Evolutionary conservation across 2,329 filamentous ascomycete species (phyloP).

Genomic region (Bipolaris bicolor): DNA sequence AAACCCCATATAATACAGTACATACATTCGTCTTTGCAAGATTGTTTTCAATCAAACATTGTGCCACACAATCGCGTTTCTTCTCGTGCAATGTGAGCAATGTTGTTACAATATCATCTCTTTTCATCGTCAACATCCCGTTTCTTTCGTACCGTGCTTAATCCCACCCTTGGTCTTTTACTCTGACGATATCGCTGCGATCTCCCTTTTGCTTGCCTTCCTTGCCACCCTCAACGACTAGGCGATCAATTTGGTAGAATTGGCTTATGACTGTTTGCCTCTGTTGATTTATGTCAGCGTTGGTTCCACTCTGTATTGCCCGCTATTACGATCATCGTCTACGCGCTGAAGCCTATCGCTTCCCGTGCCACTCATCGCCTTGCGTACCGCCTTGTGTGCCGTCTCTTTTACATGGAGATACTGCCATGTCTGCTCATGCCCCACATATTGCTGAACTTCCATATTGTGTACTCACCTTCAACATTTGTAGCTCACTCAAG

Average conservation of each 20-base stretch:
- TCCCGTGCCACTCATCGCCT: slow-evolving; percentile 4
- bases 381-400: slow-evolving; percentile 33
- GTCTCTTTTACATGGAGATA: background rate
- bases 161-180: slow-evolving; percentile 67
- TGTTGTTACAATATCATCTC: slow-evolving; percentile 16
- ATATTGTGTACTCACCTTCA: slow-evolving; percentile 72
- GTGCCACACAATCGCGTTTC: background rate
- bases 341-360: background rate
- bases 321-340: background rate
- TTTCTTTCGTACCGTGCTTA: background rate
- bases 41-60: background rate
- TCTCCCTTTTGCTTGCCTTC: slow-evolving; percentile 74
- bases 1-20: slow-evolving; percentile 13
- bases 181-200: slow-evolving; percentile 71
- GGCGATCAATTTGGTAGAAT: slow-evolving; percentile 88
- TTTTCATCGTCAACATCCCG: slow-evolving; percentile 8
- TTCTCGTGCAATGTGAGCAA: slow-evolving; percentile 1
- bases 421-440: background rate
- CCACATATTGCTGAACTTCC: background rate
- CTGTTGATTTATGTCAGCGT: slow-evolving; percentile 61
- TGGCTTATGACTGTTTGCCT: slow-evolving; percentile 94
- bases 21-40: slow-evolving; percentile 1
- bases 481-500: slow-evolving; percentile 79
- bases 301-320: background rate
- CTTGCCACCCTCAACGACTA: slow-evolving; percentile 90